phyloP scores from a whole-genome alignment of 345 rosid species.

The Arabis hirsuta region DNA sequence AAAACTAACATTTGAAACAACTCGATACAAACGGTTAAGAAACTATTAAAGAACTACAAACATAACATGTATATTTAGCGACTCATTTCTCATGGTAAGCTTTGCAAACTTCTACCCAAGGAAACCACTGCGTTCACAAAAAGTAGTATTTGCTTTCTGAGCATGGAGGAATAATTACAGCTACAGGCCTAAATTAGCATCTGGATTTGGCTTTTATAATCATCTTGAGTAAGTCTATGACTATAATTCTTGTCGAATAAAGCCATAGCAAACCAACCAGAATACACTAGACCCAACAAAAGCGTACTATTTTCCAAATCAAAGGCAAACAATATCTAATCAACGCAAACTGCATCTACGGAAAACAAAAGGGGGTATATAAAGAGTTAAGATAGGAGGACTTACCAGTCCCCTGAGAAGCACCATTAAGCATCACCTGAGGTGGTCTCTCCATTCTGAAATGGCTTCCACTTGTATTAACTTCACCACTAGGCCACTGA shows the following conservation, averaged over 20 bases:
- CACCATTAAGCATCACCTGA: constrained; percentile 55
- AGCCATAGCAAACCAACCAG: constrained; percentile 19
- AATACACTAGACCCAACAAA: neutral
- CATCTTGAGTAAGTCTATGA: constrained; percentile 2
- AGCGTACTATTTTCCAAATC: neutral
- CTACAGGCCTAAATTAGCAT: neutral
- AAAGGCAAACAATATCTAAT: constrained; percentile 13
- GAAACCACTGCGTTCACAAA: neutral
- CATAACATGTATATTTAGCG: constrained; percentile 9
- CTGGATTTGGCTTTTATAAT: neutral
- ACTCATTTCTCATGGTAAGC: constrained; percentile 4
- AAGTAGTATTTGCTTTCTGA: neutral
- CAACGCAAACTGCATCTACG: neutral
- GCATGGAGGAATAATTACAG: neutral
- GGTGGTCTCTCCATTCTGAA: constrained; percentile 55
- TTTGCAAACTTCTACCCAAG: constrained; percentile 5
- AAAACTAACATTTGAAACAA: constrained; percentile 8
- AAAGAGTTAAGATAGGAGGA: neutral
- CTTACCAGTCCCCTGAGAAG: constrained; percentile 63
- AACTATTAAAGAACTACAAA: neutral
- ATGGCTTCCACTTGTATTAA: constrained; percentile 49
- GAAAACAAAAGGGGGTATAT: constrained; percentile 4
- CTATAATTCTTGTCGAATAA: neutral
- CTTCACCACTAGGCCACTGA: constrained; percentile 50
- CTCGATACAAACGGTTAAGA: neutral